Evolutionary conservation across 2,329 filamentous ascomycete species (phyloP).

Genomic region (Nothophoma quercina): DNA sequence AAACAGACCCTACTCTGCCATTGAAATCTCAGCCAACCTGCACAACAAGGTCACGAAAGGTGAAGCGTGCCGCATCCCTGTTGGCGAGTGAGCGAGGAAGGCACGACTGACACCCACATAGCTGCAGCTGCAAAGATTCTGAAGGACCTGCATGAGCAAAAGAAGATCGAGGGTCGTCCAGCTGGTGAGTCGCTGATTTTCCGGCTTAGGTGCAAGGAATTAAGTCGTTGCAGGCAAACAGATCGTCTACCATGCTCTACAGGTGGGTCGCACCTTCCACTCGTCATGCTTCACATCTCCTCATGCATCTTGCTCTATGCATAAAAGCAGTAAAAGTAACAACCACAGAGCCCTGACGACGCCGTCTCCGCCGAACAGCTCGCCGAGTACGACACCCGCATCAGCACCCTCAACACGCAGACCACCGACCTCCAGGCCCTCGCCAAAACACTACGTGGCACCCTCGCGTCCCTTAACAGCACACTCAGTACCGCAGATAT

Average conservation of each 20-base stretch:
- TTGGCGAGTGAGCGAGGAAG: neutral
- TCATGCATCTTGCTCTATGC: no score
- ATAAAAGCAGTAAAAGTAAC: neutral
- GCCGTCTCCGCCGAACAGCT: constrained; percentile 58
- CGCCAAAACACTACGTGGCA: constrained; percentile 59
- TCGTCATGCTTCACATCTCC: no score
- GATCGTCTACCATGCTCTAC: constrained; percentile 65
- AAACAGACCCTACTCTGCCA: constrained; percentile 65
- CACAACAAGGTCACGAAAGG: constrained; percentile 67
- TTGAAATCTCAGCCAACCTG: constrained; percentile 67
- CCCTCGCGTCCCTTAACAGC: constrained; percentile 56
- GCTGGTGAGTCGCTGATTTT: constrained; percentile 52
- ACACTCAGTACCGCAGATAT: constrained; percentile 62
- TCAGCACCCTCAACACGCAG: constrained; percentile 55
- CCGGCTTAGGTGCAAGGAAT: neutral
- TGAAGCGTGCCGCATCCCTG: constrained; percentile 23
- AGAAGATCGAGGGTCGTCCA: constrained; percentile 64
- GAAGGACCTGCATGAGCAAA: constrained; percentile 68
- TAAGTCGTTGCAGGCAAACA: constrained; percentile 62
- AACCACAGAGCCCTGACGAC: constrained; percentile 58
- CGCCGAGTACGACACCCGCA: constrained; percentile 58
- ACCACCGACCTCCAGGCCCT: constrained; percentile 55
- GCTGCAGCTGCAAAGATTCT: constrained; percentile 67
- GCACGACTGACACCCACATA: constrained; percentile 35
- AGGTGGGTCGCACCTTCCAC: constrained; percentile 42